Evolutionary conservation across 1,284 basidiomycete species (phyloP).

Genomic region (Ustilago hordei): DNA sequence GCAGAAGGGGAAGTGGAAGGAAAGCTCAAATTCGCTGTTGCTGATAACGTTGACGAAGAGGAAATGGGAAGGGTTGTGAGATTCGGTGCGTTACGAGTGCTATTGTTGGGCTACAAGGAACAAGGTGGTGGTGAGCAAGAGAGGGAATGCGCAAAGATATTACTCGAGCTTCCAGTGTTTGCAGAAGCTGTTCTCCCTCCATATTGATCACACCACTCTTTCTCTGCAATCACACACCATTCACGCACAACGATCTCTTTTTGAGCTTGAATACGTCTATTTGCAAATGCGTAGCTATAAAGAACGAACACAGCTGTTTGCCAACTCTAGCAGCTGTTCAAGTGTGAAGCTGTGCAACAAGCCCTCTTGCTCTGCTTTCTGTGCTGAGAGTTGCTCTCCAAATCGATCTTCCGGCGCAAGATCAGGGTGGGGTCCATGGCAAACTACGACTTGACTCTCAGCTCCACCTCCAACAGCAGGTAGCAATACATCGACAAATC

Average conservation of each 20-base stretch:
- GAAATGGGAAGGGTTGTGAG: background rate
- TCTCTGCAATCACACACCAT: background rate
- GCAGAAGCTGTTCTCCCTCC: slow-evolving; percentile 13
- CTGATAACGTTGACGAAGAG: background rate
- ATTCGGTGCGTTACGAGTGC: slow-evolving; percentile 17
- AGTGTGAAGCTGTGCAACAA: slow-evolving; percentile 6
- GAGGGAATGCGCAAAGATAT: slow-evolving; percentile 1
- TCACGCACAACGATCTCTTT: no score
- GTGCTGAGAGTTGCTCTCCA: background rate
- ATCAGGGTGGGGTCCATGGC: background rate
- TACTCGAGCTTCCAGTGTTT: slow-evolving; percentile 15
- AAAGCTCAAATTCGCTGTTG: background rate
- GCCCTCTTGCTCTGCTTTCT: slow-evolving; percentile 2
- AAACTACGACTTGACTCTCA: slow-evolving; percentile 15
- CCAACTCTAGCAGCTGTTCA: background rate
- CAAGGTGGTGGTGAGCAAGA: background rate
- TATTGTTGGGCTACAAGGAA: slow-evolving; percentile 11
- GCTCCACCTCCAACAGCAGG: background rate
- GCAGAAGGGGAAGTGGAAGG: background rate
- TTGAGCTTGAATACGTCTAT: no score
- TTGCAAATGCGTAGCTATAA: slow-evolving; percentile 1
- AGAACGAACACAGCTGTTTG: background rate
- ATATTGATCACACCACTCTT: background rate
- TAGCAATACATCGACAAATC: slow-evolving; percentile 47
- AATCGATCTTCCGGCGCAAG: background rate